Evolutionary conservation across 192 early-diverging fungal genomes (phyloP), one percentile per base, ranked within the genome.

Genomic region (Podila epigama): DNA sequence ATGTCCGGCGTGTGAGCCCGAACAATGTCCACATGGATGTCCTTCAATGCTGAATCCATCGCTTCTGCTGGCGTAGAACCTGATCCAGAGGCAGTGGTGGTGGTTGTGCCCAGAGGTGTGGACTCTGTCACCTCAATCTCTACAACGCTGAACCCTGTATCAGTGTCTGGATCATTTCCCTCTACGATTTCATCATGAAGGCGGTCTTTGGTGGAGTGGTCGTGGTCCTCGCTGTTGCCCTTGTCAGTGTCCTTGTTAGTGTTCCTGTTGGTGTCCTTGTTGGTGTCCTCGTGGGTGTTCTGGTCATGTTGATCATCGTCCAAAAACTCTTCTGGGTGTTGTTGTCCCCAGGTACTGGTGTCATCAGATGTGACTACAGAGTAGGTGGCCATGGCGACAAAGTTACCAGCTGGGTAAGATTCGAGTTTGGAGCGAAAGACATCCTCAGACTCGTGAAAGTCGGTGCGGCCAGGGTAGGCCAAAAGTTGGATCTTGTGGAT

Each of bases 351-450:
- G 11, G 60, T 64, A 20, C 58, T 42, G 11, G 66, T 68, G 50
- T 77, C 73, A 28, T 77, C 73, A 27, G 68, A 18, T 5, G 73
- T 77, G 11, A 77, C 55, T 1, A 77, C 73, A 20, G 73, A 77
- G 12, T 63, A 68, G 0, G 73, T 77, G 2, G 60, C 73, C 7
- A 77, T 35, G 0, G 73, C 73, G 7, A 77, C 52, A 77, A 77
- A 77, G 40, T 77, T 77, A 10, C 73, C 73, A 0, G 73, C 66
- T 5, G 73, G 73, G 39, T 77, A 77, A 22, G 39, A 35, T n/a
- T 68, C 55, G 6, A 77, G 39, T 33, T 77, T 77, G 4, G 65
- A 58, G 11, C 55, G 42, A 32, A 77, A 77, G 29, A 77, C 73
- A 16, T 77, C 56, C 3, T 58, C 54, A 1, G 36, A 63, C 27